These are phyloP conservation scores for Kuraishia hungarica DNA, from an alignment of 805 yeast species.

Conservation along the genomic window DNA sequence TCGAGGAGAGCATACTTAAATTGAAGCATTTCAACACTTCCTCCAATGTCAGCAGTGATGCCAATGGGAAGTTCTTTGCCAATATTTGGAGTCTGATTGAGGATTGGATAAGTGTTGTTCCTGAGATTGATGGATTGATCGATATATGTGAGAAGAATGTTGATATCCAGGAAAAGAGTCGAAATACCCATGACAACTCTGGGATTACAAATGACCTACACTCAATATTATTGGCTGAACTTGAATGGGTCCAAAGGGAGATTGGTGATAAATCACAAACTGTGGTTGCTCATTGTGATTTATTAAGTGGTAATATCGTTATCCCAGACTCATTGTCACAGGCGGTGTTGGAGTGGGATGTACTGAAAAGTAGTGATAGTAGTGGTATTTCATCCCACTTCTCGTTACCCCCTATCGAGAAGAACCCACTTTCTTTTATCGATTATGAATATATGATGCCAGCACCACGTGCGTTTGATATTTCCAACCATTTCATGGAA, in stretches of 20 bases:
- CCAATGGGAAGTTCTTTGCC: slow-evolving; percentile 22
- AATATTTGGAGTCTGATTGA: slow-evolving; percentile 53
- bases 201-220: slow-evolving; percentile 9
- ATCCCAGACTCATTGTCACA: slow-evolving; percentile 34
- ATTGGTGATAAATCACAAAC: slow-evolving; percentile 37
- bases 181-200: not conserved
- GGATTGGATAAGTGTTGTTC: slow-evolving; percentile 58
- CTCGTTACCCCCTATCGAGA: slow-evolving; percentile 1
- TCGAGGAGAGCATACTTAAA: slow-evolving; percentile 37
- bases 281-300: slow-evolving; percentile 65
- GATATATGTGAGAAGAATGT: slow-evolving; percentile 27
- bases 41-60: slow-evolving; percentile 9
- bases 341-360: slow-evolving; percentile 3
- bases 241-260: slow-evolving; percentile 41
- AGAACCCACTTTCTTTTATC: slow-evolving; percentile 46
- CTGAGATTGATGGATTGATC: slow-evolving; percentile 34
- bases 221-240: slow-evolving; percentile 37
- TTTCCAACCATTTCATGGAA: slow-evolving; percentile 67
- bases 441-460: slow-evolving; percentile 70
- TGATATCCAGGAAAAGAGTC: slow-evolving; percentile 12
- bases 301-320: slow-evolving; percentile 66
- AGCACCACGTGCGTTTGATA: slow-evolving; percentile 67
- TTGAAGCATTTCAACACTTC: slow-evolving; percentile 22
- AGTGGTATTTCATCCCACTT: too few relatives aligned
- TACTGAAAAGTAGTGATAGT: not conserved